Percentiles rank a stretch among this genome's conserved stretches.
Evolutionary conservation across 2,329 filamentous ascomycete genomes (phyloP).

Genomic region (Colletotrichum tropicale): DNA sequence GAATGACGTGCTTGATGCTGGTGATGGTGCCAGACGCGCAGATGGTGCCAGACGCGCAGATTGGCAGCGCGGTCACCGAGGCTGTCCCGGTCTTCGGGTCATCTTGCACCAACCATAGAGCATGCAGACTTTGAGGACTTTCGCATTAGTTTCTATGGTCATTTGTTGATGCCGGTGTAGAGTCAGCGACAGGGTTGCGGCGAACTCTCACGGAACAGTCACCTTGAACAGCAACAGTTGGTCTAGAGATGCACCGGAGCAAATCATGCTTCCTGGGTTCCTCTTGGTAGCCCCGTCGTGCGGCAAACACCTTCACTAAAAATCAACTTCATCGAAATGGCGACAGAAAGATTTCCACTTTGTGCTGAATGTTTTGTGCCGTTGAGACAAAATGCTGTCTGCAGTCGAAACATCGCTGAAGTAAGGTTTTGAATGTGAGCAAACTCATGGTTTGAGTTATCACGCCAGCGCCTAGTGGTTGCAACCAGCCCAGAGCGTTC

Average conservation of each 20-base stretch:
- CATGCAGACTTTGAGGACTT: background rate
- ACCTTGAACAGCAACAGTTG: background rate
- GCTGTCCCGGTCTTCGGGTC: accelerated
- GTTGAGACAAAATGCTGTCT: background rate
- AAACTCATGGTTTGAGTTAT: background rate
- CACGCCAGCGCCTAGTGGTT: background rate
- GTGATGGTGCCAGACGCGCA: conserved; percentile 10
- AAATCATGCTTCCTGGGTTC: background rate
- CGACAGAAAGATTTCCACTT: background rate
- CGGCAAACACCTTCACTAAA: background rate
- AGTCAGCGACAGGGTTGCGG: background rate
- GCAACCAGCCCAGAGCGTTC: background rate
- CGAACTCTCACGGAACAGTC: background rate
- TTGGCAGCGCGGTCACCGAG: background rate
- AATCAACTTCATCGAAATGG: background rate
- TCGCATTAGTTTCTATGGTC: accelerated
- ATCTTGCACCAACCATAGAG: background rate
- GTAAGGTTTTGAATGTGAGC: background rate
- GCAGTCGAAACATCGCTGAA: background rate
- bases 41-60: conserved; percentile 3
- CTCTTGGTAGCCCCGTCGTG: background rate
- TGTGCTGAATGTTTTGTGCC: background rate
- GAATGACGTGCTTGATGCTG: conserved; percentile 11
- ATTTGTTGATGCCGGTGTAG: background rate
- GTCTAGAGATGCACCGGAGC: background rate